These are phyloP conservation scores for Wickerhamomyces mucosus DNA, from an alignment of 805 yeast genomes.

Conservation along the genomic window DNA sequence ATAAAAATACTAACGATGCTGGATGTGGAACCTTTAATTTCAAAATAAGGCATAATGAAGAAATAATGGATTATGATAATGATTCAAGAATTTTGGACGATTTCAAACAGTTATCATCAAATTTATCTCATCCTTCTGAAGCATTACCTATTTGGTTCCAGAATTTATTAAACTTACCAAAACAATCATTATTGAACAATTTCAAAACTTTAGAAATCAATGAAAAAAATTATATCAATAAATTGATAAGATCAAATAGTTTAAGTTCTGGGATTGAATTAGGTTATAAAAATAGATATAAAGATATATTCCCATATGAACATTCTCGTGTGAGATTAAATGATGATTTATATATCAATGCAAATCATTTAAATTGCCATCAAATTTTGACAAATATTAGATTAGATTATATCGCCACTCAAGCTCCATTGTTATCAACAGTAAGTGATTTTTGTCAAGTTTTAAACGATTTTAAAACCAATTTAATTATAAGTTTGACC, in stretches of 20 bases:
- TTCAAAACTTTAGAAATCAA: constrained; percentile 59
- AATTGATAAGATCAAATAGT: constrained; percentile 19
- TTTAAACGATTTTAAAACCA: constrained; percentile 50
- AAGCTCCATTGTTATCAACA: constrained; percentile 78
- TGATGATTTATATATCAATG: background rate
- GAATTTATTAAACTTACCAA: constrained; percentile 7
- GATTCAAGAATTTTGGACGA: constrained; percentile 12
- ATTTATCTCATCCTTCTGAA: too few relatives aligned
- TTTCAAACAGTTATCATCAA: too few relatives aligned
- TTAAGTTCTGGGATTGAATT: constrained; percentile 45
- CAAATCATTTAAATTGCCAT: too few relatives aligned
- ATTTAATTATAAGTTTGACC: constrained; percentile 71
- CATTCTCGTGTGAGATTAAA: constrained; percentile 29
- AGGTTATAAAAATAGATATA: constrained; percentile 69
- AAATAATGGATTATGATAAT: constrained; percentile 21
- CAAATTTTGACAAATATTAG: constrained; percentile 28
- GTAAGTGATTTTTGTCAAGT: constrained; percentile 88
- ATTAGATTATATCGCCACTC: constrained; percentile 67
- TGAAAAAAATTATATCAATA: constrained; percentile 59
- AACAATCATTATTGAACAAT: constrained; percentile 29
- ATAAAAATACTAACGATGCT: constrained; percentile 34
- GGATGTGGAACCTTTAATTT: too few relatives aligned
- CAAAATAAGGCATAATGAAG: constrained; percentile 46
- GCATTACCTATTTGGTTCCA: too few relatives aligned
- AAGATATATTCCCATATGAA: constrained; percentile 73